These are phyloP conservation scores for Teunomyces panamensis DNA, from an alignment of 805 yeast genomes.

Conservation along the genomic window DNA sequence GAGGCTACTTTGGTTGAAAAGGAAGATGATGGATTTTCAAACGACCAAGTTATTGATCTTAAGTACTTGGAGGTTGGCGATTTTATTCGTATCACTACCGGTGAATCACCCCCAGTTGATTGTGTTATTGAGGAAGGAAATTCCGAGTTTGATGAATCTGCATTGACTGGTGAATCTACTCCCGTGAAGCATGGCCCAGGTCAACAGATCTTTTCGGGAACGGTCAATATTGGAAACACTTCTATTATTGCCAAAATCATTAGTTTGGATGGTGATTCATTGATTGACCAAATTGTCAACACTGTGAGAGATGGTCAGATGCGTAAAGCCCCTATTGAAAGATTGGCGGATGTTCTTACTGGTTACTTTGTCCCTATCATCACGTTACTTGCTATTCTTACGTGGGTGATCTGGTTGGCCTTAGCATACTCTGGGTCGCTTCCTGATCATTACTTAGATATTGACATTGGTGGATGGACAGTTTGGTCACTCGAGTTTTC, in stretches of 20 bases:
- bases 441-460: slow-evolving; percentile 56
- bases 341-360: slow-evolving; percentile 64
- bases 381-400: slow-evolving; percentile 53
- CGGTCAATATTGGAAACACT: slow-evolving; percentile 58
- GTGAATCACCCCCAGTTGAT: slow-evolving; percentile 62
- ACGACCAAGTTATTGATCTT: slow-evolving; percentile 36
- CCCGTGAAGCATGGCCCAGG: slow-evolving; percentile 59
- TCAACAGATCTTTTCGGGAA: slow-evolving; percentile 71
- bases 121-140: slow-evolving; percentile 48
- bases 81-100: slow-evolving; percentile 45
- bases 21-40: slow-evolving; percentile 14
- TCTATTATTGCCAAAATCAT: slow-evolving; percentile 54
- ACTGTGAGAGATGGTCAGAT: slow-evolving; percentile 74
- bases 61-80: slow-evolving; percentile 53
- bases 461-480: slow-evolving; percentile 70
- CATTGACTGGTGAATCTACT: slow-evolving; percentile 58
- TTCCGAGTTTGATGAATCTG: slow-evolving; percentile 58
- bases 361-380: slow-evolving; percentile 74
- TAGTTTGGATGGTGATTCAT: slow-evolving; percentile 60
- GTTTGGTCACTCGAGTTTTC: slow-evolving; percentile 78
- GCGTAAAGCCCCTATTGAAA: slow-evolving; percentile 70
- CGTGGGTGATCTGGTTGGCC: slow-evolving; percentile 69
- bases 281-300: slow-evolving; percentile 65
- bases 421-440: slow-evolving; percentile 53
- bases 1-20: slow-evolving; percentile 44